These are phyloP conservation scores for Trametes punicea DNA, from an alignment of 768 basidiomycete species.

Conservation along the genomic window DNA sequence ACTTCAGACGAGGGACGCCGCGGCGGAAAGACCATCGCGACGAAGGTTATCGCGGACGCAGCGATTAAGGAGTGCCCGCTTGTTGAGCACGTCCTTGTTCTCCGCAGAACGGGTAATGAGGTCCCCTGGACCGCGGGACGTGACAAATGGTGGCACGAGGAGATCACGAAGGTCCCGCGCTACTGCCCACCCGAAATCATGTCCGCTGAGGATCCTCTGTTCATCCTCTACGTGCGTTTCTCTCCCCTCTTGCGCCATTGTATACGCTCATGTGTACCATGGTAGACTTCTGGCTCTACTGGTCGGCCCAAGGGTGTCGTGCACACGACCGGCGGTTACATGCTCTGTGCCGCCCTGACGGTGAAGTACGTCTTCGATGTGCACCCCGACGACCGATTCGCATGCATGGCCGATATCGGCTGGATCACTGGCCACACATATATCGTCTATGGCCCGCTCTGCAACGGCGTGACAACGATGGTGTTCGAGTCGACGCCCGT, in stretches of 20 bases:
- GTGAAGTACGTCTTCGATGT: conserved; percentile 98
- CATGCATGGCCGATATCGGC: conserved; percentile 97
- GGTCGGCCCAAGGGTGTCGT: conserved; percentile 98
- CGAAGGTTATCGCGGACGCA: conserved; percentile 89
- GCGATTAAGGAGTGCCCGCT: conserved; percentile 80
- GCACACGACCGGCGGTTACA: conserved; percentile 84
- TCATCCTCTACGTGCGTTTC: conserved; percentile 91
- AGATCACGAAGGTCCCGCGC: conserved; percentile 73
- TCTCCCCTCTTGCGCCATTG: background rate
- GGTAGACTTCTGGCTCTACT: conserved; percentile 87
- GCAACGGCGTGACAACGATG: conserved; percentile 78
- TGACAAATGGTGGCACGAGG: conserved; percentile 98
- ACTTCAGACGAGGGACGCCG: conserved; percentile 93
- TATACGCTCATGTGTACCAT: conserved; percentile 5
- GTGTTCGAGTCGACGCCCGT: conserved; percentile 97
- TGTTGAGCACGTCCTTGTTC: conserved; percentile 89
- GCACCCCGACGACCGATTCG: conserved; percentile 94
- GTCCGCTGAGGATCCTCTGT: conserved; percentile 92
- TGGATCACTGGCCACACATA: conserved; percentile 99
- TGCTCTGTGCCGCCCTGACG: conserved; percentile 87
- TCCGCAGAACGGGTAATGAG: conserved; percentile 80
- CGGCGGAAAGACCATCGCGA: conserved; percentile 93
- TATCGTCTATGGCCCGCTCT: conserved; percentile 93
- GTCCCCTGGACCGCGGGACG: conserved; percentile 80
- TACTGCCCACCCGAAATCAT: conserved; percentile 90